A percentile compares a stretch with the other conserved stretches of the same genome.
phyloP scores from a whole-genome alignment of 306 rosid genomes.

The Acacia crassicarpa region DNA sequence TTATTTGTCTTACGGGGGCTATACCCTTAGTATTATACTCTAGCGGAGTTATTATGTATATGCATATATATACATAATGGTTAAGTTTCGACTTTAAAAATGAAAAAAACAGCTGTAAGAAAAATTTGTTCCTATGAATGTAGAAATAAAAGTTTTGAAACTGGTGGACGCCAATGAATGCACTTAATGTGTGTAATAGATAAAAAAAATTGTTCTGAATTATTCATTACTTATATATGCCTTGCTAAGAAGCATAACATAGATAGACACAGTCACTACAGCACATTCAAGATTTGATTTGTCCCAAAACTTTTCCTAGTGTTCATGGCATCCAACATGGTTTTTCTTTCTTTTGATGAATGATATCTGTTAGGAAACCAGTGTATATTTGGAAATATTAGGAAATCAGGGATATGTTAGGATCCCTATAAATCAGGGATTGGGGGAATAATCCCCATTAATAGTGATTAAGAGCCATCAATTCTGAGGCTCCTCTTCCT shows the following conservation, averaged over 20 bases:
- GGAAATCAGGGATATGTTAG: no score
- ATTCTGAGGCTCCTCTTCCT: no score
- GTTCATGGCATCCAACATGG: background rate
- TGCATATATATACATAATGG: no score
- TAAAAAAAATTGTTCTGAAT: background rate
- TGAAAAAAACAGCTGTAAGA: background rate
- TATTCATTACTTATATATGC: background rate
- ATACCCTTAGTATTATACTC: no score
- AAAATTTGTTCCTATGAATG: background rate
- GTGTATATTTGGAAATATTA: background rate
- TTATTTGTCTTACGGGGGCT: no score
- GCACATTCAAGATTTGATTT: background rate
- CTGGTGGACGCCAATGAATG: background rate
- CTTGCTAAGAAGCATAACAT: background rate
- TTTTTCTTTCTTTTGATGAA: no score
- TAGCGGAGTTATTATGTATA: no score
- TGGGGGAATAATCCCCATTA: no score
- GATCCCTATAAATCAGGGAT: no score
- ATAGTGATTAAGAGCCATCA: no score
- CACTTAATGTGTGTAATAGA: background rate
- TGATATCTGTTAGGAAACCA: background rate
- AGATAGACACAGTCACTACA: background rate
- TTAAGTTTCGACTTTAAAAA: background rate
- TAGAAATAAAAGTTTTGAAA: conserved; percentile 4
- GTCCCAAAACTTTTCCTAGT: background rate